A percentile compares a stretch with the other conserved stretches of the same genome.
Conservation (phyloP, 805 yeast species). For the Ogataea pignaliae region DNA sequence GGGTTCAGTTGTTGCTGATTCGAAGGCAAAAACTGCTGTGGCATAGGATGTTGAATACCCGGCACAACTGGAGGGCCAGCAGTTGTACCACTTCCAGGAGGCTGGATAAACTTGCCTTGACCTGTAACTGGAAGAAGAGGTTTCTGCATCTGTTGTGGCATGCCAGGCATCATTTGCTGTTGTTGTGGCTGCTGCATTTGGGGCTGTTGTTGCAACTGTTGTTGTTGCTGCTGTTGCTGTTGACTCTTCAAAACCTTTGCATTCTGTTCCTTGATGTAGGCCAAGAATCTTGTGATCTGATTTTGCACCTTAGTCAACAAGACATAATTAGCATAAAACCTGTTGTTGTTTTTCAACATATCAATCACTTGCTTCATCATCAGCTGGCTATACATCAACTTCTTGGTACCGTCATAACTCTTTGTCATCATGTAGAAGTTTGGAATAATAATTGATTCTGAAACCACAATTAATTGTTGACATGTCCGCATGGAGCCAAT, state of each 20-base stretch:
- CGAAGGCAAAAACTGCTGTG: not conserved
- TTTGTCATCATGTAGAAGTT: slow-evolving; percentile 73
- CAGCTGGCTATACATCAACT: slow-evolving; percentile 71
- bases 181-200: slow-evolving; percentile 18
- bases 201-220: slow-evolving; percentile 16
- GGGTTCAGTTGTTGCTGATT: slow-evolving; percentile 13
- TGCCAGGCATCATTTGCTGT: slow-evolving; percentile 7
- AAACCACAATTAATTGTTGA: slow-evolving; percentile 59
- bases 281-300: slow-evolving; percentile 72
- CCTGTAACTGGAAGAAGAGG: slow-evolving; percentile 12
- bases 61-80: slow-evolving; percentile 2
- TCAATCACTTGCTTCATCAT: slow-evolving; percentile 77
- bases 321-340: slow-evolving; percentile 69
- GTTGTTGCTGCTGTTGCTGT: slow-evolving; percentile 9
- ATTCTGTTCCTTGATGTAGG: slow-evolving; percentile 61
- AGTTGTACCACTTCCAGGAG: slow-evolving; percentile 1
- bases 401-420: slow-evolving; percentile 69
- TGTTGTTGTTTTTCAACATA: slow-evolving; percentile 43
- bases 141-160: slow-evolving; percentile 14
- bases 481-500: slow-evolving; percentile 49
- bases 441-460: slow-evolving; percentile 68
- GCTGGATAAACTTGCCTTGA: slow-evolving; percentile 14
- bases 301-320: slow-evolving; percentile 63
- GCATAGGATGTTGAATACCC: slow-evolving; percentile 1
- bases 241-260: slow-evolving; percentile 23